Conservation (phyloP, 805 yeast genomes). For the Yarrowia osloensis region DNA sequence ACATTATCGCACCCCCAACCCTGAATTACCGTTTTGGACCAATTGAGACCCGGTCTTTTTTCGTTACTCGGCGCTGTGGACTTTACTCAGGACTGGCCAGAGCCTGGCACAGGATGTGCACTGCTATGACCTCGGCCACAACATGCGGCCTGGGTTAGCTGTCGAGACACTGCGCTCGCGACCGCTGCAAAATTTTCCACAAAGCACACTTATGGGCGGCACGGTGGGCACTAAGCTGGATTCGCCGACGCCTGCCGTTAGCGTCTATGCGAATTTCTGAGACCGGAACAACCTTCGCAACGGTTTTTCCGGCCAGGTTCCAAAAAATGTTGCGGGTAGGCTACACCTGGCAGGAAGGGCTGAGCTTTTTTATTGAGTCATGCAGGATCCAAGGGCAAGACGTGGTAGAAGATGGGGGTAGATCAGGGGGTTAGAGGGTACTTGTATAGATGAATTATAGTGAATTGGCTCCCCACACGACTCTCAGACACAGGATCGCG, state of each 20-base stretch:
- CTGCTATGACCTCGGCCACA: neutral
- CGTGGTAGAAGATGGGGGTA: too few species aligned
- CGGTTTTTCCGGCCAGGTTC: conserved; percentile 10
- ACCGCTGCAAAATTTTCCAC: neutral
- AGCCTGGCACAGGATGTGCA: conserved; percentile 13
- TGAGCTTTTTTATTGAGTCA: conserved; percentile 22
- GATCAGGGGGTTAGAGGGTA: neutral
- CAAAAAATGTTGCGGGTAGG: neutral
- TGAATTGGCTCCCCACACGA: too few species aligned
- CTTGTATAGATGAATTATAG: neutral
- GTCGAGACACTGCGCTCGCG: neutral
- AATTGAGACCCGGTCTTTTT: neutral
- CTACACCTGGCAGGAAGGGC: neutral
- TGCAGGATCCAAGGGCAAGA: neutral
- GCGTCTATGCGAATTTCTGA: conserved; percentile 12
- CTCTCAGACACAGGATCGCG: neutral
- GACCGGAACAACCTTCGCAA: conserved; percentile 26
- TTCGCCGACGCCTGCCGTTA: conserved; percentile 29
- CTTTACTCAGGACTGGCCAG: neutral
- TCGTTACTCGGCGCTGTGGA: conserved; percentile 11
- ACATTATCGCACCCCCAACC: conserved; percentile 3
- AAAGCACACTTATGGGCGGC: conserved; percentile 1
- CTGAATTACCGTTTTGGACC: neutral
- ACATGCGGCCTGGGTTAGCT: neutral
- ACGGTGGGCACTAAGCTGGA: neutral